These are phyloP conservation scores for Tubosaeta sp. DNA, from an alignment of 768 basidiomycete species.

Conservation along the genomic window DNA sequence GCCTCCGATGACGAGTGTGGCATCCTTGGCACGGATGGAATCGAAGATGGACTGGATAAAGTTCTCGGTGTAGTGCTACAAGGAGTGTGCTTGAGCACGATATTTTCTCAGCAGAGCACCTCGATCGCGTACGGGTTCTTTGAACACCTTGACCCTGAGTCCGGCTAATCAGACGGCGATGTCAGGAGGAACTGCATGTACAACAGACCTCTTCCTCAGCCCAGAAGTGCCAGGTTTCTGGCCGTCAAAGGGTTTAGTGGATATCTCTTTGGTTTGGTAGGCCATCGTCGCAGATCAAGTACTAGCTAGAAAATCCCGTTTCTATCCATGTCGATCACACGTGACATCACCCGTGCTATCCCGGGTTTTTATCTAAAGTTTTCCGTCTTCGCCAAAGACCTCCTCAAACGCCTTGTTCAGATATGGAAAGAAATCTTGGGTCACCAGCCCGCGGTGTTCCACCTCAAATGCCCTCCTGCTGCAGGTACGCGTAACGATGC, in stretches of 20 bases:
- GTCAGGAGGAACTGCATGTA: conserved; percentile 11
- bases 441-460: conserved; percentile 77
- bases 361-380: conserved; percentile 27
- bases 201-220: conserved; percentile 79
- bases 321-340: conserved; percentile 20
- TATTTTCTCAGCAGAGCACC: conserved; percentile 1
- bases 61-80: conserved; percentile 97
- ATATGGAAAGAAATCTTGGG: conserved; percentile 69
- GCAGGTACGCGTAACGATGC: conserved; percentile 82
- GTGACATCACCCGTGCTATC: conserved; percentile 14
- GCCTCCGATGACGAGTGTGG: conserved; percentile 92
- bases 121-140: conserved; percentile 71
- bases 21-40: conserved; percentile 75
- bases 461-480: conserved; percentile 73
- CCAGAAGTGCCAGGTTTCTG: conserved; percentile 99
- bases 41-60: conserved; percentile 93
- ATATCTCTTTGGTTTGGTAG: conserved; percentile 56
- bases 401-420: conserved; percentile 68
- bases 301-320: conserved; percentile 1
- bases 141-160: conserved; percentile 92
- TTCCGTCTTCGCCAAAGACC: conserved; percentile 54
- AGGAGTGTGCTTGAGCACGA: conserved; percentile 17
- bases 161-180: conserved; percentile 13
- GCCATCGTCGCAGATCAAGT: conserved; percentile 31
- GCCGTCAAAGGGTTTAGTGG: conserved; percentile 85